Conservation (phyloP, 108 stramenopile genomes). For the Cyclotella choctawhatcheeana region DNA sequence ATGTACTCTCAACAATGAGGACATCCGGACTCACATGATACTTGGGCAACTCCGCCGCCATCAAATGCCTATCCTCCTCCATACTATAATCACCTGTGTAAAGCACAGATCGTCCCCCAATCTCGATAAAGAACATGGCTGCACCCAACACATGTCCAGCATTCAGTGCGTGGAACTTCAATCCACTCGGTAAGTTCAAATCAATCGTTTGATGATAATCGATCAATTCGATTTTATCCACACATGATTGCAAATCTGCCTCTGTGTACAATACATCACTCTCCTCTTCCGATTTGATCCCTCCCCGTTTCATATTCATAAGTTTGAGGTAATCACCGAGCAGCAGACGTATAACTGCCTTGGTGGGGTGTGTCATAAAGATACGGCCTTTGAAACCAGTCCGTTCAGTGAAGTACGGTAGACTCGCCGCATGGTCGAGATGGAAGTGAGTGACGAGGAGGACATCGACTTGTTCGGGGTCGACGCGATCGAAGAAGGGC, state of each 20-base stretch:
- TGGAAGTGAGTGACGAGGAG: constrained; percentile 96
- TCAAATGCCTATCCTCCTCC: constrained; percentile 97
- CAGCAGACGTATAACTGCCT: constrained; percentile 93
- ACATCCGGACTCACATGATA: constrained; percentile 85
- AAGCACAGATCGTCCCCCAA: constrained; percentile 91
- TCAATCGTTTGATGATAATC: constrained; percentile 95
- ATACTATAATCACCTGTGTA: constrained; percentile 99
- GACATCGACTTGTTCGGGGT: constrained; percentile 89
- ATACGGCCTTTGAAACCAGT: constrained; percentile 94
- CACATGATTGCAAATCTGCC: constrained; percentile 89
- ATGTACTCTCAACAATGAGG: constrained; percentile 95
- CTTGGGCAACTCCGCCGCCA: constrained; percentile 95
- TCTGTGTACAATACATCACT: constrained; percentile 91
- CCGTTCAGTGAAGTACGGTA: constrained; percentile 98
- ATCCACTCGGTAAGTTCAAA: constrained; percentile 67
- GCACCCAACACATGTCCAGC: constrained; percentile 99
- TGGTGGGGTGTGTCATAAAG: constrained; percentile 99
- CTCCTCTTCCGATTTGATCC: constrained; percentile 3
- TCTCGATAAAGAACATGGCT: constrained; percentile 97
- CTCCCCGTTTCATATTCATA: constrained; percentile 71
- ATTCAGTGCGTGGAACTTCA: constrained; percentile 95
- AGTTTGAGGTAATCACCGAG: constrained; percentile 93
- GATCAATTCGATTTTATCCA: constrained; percentile 95
- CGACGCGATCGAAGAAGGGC: constrained; percentile 88
- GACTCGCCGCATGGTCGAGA: constrained; percentile 96